Base-by-base conservation (phyloP, 2,329 filamentous ascomycete species). In the Penicillium sumatraense region DNA sequence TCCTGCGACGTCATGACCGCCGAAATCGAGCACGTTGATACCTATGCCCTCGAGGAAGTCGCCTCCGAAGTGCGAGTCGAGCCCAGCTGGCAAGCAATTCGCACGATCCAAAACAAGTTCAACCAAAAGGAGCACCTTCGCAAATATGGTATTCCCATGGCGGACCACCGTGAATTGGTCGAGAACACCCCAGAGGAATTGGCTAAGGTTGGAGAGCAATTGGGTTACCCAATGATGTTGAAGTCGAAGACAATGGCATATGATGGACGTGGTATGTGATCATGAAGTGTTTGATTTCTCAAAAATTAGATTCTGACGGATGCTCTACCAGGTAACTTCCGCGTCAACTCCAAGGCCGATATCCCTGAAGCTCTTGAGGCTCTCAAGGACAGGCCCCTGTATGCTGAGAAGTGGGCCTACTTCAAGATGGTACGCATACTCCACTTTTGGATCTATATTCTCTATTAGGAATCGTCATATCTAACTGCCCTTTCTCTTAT, bases 21-120 rank as follows among this genome's bases (percentile, higher is more conserved):
- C 13, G 93, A 98, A 75, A 97, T 96, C 61, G 93, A 98, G 80
- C 93, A 97, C 75, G 89, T 97, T 55, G 86, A 97, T 73, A 95
- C 91, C n/a, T 81, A 91, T 50, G 88, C 95, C 21, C 83, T 97
- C 4, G 91, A 96, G 75, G 90, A 96, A 69, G 86, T 97, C 54
- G 72, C 87, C 29, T 85, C 89, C 3, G 76, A 84, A 60, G 83
- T 89, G 38, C 80, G 86, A 36, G 82, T 91, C 2, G 86, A 96
- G 69, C 92, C 93, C 1, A 90, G 87, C 56, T 96, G 91, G 89
- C 85, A 86, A 75, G 96, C 93, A 2, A 83, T 98, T 51, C 85
- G 91, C 26, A 86, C 89, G 16, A 96, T 98, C 67, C 93, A 97
- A 79, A 91, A 98, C 79, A 98, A 98, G 79, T 97, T 86, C 71